Evolutionary conservation across 1,284 basidiomycete species (phyloP), one percentile per base, ranked within the genome.

Genomic region (Ustilago sp.): DNA sequence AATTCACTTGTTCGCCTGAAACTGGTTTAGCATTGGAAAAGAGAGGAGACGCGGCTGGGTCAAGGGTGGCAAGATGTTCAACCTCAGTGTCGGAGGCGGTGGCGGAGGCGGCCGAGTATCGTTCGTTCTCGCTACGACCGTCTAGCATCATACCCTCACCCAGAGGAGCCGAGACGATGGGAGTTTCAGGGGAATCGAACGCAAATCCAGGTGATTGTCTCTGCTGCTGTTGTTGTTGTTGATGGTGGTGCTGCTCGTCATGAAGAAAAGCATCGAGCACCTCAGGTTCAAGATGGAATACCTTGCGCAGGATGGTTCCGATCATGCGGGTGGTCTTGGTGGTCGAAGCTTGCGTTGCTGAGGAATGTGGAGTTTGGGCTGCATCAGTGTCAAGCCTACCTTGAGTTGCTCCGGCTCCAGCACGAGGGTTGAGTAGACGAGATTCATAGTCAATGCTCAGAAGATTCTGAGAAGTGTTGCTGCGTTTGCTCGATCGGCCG

Each of bases 251-350:
- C 52, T 6, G 59, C 63, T 77, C 74, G 7, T 71, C 60, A 4
- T 68, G 59, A 19, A 79, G 48, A 28, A 79, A 75, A 1, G 77
- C 60, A 48, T 79, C 77, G 3, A 79, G 66, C 61, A 79, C 77
- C 23, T 79, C 77, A 32, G 77, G 73, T 19, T 79, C 77, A 34
- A 79, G 50, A 28, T 72, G 70, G 51, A 79, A 79, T 11, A 79
- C 60, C 41, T 62, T 73, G 36, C 71, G 68, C 56, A 78, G 36
- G 53, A 78, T 71, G 50, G 57, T 60, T 17, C 76, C 72, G 43
- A 78, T 74, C 54, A 78, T 34, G 19, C 76, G 64, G 12, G 71
- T 63, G 2, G 76, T 76, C 52, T 75, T 75, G 53, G 60, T 58
- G 3, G 73, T 43, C 11, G 72, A 51, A 3, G 67, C 56, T 8